phyloP scores from a whole-genome alignment of 169 alveolate species.

The Plasmodium vinckei region DNA sequence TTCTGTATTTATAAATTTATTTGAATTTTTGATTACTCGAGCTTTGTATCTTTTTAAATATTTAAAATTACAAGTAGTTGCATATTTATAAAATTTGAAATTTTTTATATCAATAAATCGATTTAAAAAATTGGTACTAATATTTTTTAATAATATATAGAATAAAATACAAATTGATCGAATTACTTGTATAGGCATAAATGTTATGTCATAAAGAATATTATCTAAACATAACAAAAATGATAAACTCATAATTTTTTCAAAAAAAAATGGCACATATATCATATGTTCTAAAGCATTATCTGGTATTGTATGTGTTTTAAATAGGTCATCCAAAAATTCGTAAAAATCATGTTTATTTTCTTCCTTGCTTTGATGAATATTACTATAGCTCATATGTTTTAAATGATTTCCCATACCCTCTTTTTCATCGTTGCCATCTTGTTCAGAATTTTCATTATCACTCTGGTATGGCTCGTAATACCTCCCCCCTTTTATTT shows the following conservation, averaged over 20 bases:
- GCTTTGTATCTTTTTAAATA: conserved; percentile 53
- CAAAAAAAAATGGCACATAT: conserved; percentile 79
- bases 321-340: conserved; percentile 60
- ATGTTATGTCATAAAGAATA: conserved; percentile 81
- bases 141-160: conserved; percentile 32
- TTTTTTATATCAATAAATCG: conserved; percentile 25
- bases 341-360: conserved; percentile 55
- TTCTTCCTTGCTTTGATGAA: conserved; percentile 19
- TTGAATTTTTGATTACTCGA: conserved; percentile 29
- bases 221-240: conserved; percentile 81
- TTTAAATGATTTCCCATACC: background rate
- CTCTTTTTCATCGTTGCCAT: background rate
- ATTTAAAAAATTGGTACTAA: conserved; percentile 20
- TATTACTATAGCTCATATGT: background rate
- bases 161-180: conserved; percentile 47
- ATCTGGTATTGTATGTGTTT: conserved; percentile 60
- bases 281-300: conserved; percentile 80
- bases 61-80: conserved; percentile 48
- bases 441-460: conserved; percentile 19
- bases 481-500: conserved; percentile 68
- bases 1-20: conserved; percentile 10
- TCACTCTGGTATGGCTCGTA: conserved; percentile 56
- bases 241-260: conserved; percentile 80
- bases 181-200: conserved; percentile 82
- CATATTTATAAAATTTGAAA: conserved; percentile 70